Percentiles rank a stretch among this genome's conserved stretches.
These are phyloP conservation scores for Quercus ilex DNA, from an alignment of 306 rosid genomes.

Conservation along the genomic window DNA sequence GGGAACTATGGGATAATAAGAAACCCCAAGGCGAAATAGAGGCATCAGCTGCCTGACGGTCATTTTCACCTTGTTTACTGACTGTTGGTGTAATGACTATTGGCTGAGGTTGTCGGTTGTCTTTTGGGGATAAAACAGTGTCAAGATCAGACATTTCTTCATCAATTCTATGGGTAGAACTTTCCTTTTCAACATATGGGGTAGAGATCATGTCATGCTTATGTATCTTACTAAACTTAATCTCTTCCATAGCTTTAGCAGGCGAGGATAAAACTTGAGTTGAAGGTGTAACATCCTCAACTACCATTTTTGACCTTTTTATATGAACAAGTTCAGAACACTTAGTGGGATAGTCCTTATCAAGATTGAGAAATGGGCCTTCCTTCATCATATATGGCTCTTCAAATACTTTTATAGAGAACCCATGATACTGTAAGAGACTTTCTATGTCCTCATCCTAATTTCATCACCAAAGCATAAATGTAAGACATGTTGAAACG, in stretches of 20 bases:
- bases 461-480: slow-evolving; percentile 27
- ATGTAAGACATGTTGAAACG: slow-evolving; percentile 24
- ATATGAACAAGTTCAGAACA: slow-evolving; percentile 73
- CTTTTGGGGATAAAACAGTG: slow-evolving; percentile 41
- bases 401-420: slow-evolving; percentile 57
- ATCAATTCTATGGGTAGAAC: slow-evolving; percentile 36
- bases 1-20: slow-evolving; percentile 29
- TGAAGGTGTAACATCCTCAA: slow-evolving; percentile 51
- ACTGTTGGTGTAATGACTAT: slow-evolving; percentile 21
- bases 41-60: slow-evolving; percentile 21
- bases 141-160: slow-evolving; percentile 50
- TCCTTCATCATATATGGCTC: slow-evolving; percentile 90
- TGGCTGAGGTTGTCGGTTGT: slow-evolving; percentile 34
- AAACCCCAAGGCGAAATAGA: slow-evolving; percentile 28
- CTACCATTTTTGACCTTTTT: slow-evolving; percentile 65
- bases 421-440: slow-evolving; percentile 82
- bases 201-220: slow-evolving; percentile 32
- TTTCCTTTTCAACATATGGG: slow-evolving; percentile 36
- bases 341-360: slow-evolving; percentile 78
- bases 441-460: slow-evolving; percentile 82
- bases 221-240: slow-evolving; percentile 21
- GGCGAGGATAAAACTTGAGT: slow-evolving; percentile 30
- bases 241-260: slow-evolving; percentile 36
- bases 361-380: slow-evolving; percentile 71
- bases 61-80: slow-evolving; percentile 34